phyloP scores from a whole-genome alignment of 2,329 filamentous ascomycete genomes.

The Magnaporthales sp. region DNA sequence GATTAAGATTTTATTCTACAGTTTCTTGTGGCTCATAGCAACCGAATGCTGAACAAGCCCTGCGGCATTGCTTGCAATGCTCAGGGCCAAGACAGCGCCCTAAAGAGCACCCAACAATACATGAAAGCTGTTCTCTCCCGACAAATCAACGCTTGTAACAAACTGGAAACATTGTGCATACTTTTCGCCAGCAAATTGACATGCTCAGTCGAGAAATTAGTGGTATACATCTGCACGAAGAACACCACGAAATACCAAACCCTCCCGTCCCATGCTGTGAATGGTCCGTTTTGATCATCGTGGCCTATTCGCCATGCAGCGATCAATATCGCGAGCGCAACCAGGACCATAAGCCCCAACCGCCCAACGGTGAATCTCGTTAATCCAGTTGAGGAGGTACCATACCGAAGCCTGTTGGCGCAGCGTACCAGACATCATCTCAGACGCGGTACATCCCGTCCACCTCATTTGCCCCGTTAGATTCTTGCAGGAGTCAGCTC shows the following conservation, averaged over 20 bases:
- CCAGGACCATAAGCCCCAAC: neutral
- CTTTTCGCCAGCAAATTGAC: neutral
- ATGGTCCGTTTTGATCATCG: neutral
- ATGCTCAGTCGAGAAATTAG: neutral
- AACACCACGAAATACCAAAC: neutral
- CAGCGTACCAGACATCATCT: neutral
- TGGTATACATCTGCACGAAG: neutral
- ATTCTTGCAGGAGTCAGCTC: neutral
- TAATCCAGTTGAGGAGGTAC: neutral
- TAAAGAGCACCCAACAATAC: neutral
- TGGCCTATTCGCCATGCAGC: neutral
- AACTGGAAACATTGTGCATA: neutral
- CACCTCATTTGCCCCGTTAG: neutral
- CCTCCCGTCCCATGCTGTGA: neutral
- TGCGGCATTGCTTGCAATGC: too few species aligned
- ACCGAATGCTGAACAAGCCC: too few species aligned
- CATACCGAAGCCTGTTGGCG: neutral
- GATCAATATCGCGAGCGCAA: neutral
- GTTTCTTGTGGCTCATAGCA: neutral
- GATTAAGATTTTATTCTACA: neutral
- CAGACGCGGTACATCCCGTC: neutral
- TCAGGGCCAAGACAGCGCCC: too few species aligned
- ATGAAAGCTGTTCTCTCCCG: neutral
- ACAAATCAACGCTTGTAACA: neutral
- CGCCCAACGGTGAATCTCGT: constrained; percentile 5